Evolutionary conservation across 2,329 filamentous ascomycete species (phyloP), one percentile per base, ranked within the genome.

Genomic region (Aspergillus proliferans): DNA sequence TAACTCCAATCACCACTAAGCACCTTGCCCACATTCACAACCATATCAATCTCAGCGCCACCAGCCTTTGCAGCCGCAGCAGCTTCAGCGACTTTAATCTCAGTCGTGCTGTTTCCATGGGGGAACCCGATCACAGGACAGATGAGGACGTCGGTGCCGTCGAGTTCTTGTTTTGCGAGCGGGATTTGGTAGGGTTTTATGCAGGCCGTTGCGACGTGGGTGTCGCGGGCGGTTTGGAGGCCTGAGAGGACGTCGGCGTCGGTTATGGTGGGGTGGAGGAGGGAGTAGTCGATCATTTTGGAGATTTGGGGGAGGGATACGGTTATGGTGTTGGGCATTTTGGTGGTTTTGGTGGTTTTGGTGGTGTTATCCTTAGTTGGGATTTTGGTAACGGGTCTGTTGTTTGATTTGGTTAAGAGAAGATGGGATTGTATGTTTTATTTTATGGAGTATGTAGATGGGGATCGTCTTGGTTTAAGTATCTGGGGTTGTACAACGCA

Each of bases 81-180:
- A 0, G 80, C 77, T 56, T 84, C 81, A 21, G 69, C 63, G 1
- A 80, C 72, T 58, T 84, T 84, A 52, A 77, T 71, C 10, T 68
- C 62, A 0, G 75, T 77, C 1, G 76, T 81, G 54, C 72, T 77
- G 61, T 76, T 82, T 2, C 81, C 80, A 56, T 82, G 77, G 0
- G 82, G 81, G 54, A 84, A 84, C 22, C 80, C 80, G 52, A 84
- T 75, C 30, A 83, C 81, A 1, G 80, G 70, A 55, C 80, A 84
- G 26, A 83, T 60, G 2, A 68, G 56, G 4, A 83, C 81, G 41
- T 65, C 66, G 2, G 70, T 71, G 6, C 72, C 78, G 15, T 70
- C 67, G 0, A 84, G 76, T 1, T 71, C 64, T 28, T 71, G 53
- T 19, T 66, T 69, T 3, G 79, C 80, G 5, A 75, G 60, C 0